Conservation (phyloP, 2,329 filamentous ascomycete genomes). For the Aspergillus sojae region DNA sequence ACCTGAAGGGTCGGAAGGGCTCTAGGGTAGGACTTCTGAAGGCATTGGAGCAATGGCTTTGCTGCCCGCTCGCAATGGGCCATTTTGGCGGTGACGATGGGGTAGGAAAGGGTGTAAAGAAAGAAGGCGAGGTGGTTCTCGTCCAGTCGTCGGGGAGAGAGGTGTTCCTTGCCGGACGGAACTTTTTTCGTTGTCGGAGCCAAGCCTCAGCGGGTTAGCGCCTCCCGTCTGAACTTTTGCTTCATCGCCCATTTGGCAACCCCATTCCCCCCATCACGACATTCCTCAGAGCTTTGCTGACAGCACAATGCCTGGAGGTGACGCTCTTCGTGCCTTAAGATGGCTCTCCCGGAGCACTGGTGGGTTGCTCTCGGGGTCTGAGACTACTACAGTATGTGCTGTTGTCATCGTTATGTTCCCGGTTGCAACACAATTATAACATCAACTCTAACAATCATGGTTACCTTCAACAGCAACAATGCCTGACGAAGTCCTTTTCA, state of each 20-base stretch:
- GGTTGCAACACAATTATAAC: neutral
- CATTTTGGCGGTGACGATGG: conserved; percentile 32
- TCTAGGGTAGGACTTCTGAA: conserved; percentile 39
- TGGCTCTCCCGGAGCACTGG: conserved; percentile 42
- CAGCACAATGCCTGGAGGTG: conserved; percentile 39
- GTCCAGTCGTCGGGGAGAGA: neutral
- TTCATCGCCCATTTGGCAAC: conserved; percentile 18
- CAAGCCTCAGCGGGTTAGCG: conserved; percentile 37
- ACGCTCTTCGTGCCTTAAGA: conserved; percentile 38
- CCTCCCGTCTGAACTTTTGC: conserved; percentile 41
- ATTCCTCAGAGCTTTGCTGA: conserved; percentile 3
- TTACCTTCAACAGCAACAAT: conserved; percentile 42
- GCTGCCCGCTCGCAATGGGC: conserved; percentile 47
- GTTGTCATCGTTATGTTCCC: conserved; percentile 8
- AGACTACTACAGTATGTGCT: conserved; percentile 39
- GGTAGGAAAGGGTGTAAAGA: conserved; percentile 21
- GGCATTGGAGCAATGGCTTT: conserved; percentile 46
- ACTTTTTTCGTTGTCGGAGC: conserved; percentile 41
- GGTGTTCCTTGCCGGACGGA: conserved; percentile 30
- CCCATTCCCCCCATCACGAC: conserved; percentile 13
- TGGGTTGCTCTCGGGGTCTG: conserved; percentile 36
- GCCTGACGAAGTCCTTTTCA: conserved; percentile 39
- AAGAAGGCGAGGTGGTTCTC: neutral
- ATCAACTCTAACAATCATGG: conserved; percentile 24
- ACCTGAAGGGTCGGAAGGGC: conserved; percentile 36